Evolutionary conservation across 768 basidiomycete species (phyloP).

Genomic region (Obba rivulosa): DNA sequence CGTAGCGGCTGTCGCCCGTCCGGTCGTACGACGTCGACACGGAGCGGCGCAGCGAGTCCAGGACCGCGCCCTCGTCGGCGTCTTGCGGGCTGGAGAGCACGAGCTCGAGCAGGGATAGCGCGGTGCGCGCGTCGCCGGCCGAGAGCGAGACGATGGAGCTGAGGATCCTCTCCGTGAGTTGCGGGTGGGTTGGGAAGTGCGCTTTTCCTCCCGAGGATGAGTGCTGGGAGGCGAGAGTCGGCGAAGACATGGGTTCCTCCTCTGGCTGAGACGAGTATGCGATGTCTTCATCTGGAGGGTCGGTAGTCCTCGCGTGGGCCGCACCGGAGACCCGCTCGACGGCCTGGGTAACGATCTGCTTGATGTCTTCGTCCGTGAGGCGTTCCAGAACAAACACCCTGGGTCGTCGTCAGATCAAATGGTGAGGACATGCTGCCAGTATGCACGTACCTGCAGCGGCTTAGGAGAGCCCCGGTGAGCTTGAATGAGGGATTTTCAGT

Average conservation of each 20-base stretch:
- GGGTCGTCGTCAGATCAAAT: conserved; percentile 7
- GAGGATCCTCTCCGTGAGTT: conserved; percentile 43
- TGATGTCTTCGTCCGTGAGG: conserved; percentile 59
- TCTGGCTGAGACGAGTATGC: conserved; percentile 15
- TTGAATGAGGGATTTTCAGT: conserved; percentile 91
- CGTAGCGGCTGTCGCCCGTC: conserved; percentile 69
- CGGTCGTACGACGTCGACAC: conserved; percentile 69
- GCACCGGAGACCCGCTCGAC: conserved; percentile 28
- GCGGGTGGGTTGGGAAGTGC: conserved; percentile 26
- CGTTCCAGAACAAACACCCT: conserved; percentile 74
- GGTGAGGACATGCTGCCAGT: background rate
- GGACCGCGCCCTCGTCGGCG: conserved; percentile 42
- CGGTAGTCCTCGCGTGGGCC: background rate
- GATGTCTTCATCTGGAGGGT: conserved; percentile 8
- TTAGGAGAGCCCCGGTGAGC: conserved; percentile 64
- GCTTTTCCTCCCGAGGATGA: conserved; percentile 1
- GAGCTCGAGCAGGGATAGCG: conserved; percentile 72
- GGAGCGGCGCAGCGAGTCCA: conserved; percentile 55
- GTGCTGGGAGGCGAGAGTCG: conserved; percentile 18
- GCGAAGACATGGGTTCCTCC: conserved; percentile 9
- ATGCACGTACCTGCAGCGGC: conserved; percentile 62
- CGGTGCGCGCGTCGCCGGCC: conserved; percentile 70
- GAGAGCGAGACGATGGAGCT: conserved; percentile 48
- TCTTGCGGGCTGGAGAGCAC: conserved; percentile 41
- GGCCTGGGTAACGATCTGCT: conserved; percentile 52